phyloP scores from a whole-genome alignment of 2,329 filamentous ascomycete genomes.

The Septoria petroselini region DNA sequence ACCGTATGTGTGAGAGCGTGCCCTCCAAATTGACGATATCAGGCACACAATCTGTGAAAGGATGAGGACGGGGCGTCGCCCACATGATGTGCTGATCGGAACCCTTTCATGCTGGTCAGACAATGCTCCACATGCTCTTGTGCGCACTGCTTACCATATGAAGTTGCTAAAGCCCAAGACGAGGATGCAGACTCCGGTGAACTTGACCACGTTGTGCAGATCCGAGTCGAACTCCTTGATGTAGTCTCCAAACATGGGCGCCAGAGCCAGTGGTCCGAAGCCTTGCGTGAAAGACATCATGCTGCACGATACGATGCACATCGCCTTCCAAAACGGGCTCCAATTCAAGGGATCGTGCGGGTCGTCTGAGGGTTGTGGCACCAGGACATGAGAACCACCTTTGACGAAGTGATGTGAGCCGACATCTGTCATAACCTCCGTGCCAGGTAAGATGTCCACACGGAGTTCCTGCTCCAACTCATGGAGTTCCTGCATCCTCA shows the following conservation, averaged over 20 bases:
- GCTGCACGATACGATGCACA: slow-evolving; percentile 48
- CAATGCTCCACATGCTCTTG: no score
- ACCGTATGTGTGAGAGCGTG: slow-evolving; percentile 55
- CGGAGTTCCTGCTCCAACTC: slow-evolving; percentile 53
- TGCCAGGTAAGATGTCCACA: slow-evolving; percentile 55
- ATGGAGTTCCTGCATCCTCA: slow-evolving; percentile 40
- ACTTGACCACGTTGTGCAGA: slow-evolving; percentile 48
- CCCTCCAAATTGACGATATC: slow-evolving; percentile 57
- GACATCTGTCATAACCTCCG: slow-evolving; percentile 60
- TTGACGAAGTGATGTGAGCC: slow-evolving; percentile 64
- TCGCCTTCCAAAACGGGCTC: slow-evolving; percentile 49
- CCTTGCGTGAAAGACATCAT: slow-evolving; percentile 53
- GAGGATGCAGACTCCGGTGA: slow-evolving; percentile 56
- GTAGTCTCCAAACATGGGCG: slow-evolving; percentile 59
- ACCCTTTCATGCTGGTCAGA: slow-evolving; percentile 43
- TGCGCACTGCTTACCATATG: slow-evolving; percentile 48
- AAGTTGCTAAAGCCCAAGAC: slow-evolving; percentile 60
- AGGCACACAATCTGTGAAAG: slow-evolving; percentile 53
- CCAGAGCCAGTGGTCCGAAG: slow-evolving; percentile 54
- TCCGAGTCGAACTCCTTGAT: slow-evolving; percentile 53
- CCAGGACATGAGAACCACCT: slow-evolving; percentile 47
- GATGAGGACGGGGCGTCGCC: slow-evolving; percentile 54
- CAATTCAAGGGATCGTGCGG: slow-evolving; percentile 45
- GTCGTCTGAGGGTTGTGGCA: slow-evolving; percentile 51
- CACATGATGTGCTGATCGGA: slow-evolving; percentile 55